phyloP scores from a whole-genome alignment of 2,329 filamentous ascomycete species.

The Fusarium nelsonii region DNA sequence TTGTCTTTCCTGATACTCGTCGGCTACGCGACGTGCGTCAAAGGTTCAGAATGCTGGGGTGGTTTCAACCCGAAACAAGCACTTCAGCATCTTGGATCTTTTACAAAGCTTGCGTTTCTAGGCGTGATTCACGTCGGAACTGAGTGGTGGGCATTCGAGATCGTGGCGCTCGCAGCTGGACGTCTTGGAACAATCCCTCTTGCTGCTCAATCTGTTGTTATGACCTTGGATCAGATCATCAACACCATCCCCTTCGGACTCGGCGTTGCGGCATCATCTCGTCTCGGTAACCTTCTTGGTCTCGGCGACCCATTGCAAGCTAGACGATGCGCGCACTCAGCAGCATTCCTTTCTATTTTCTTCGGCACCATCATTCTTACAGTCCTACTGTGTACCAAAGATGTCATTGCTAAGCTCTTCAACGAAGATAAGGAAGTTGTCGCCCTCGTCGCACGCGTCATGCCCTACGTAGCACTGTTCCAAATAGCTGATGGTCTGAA shows the following conservation, averaged over 20 bases:
- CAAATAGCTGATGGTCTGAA: constrained; percentile 92
- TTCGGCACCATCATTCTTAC: constrained; percentile 76
- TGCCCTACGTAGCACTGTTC: constrained; percentile 89
- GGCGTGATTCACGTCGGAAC: constrained; percentile 88
- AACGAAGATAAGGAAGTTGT: constrained; percentile 82
- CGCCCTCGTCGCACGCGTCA: constrained; percentile 77
- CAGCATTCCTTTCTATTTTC: constrained; percentile 78
- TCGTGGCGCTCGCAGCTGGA: constrained; percentile 85
- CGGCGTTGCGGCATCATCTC: constrained; percentile 81
- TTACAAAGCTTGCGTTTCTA: constrained; percentile 79
- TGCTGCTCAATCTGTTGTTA: constrained; percentile 88
- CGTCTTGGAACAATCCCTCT: constrained; percentile 82
- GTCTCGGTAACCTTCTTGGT: constrained; percentile 85
- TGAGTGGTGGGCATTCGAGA: constrained; percentile 96
- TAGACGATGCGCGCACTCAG: constrained; percentile 77
- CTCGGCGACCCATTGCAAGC: constrained; percentile 74
- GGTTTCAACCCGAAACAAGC: constrained; percentile 74
- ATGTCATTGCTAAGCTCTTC: constrained; percentile 83
- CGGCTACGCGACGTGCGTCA: constrained; percentile 77
- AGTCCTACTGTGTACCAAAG: constrained; percentile 75
- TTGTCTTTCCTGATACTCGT: constrained; percentile 81
- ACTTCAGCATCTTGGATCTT: constrained; percentile 75
- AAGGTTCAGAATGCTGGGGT: constrained; percentile 83
- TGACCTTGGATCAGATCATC: constrained; percentile 88
- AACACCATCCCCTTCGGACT: constrained; percentile 89